A percentile compares a stretch with the other conserved stretches of the same genome.
Evolutionary conservation across 441 rosid species (phyloP).

Genomic region (Populus hybrid): DNA sequence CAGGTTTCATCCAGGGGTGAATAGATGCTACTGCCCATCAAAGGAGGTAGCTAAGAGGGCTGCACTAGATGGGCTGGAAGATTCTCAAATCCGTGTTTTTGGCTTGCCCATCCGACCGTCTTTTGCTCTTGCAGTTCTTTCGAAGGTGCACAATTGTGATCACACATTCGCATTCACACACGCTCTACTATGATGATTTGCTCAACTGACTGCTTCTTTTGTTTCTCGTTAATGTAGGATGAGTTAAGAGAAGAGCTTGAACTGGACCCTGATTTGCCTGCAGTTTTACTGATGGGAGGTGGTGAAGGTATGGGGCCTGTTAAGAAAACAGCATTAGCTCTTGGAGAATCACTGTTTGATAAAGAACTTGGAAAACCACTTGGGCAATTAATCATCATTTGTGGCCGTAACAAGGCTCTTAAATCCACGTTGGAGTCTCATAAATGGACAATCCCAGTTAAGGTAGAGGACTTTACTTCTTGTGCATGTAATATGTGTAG

Average conservation of each 20-base stretch:
- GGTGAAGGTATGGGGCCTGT: constrained; percentile 99
- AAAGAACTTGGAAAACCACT: constrained; percentile 49
- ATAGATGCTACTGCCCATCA: constrained; percentile 92
- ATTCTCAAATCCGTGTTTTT: constrained; percentile 21
- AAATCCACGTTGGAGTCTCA: constrained; percentile 57
- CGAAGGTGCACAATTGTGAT: too few relatives aligned
- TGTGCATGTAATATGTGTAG: background rate
- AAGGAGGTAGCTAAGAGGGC: constrained; percentile 91
- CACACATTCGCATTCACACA: too few relatives aligned
- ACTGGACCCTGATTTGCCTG: constrained; percentile 71
- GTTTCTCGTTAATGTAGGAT: too few relatives aligned
- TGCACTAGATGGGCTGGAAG: constrained; percentile 63
- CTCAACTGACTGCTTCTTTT: too few relatives aligned
- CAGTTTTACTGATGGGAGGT: constrained; percentile 96
- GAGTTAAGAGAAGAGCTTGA: too few relatives aligned
- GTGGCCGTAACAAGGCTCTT: constrained; percentile 81
- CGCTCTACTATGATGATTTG: too few relatives aligned
- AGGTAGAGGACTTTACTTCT: constrained; percentile 38
- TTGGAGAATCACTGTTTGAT: constrained; percentile 63
- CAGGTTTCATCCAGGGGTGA: constrained; percentile 96
- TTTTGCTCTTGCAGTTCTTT: too few relatives aligned
- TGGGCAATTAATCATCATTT: constrained; percentile 80
- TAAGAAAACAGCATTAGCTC: constrained; percentile 74
- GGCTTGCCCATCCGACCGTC: too few relatives aligned
- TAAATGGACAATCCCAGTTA: constrained; percentile 80